phyloP scores from a whole-genome alignment of 2,329 filamentous ascomycete species.

The Akanthomyces dipterigenus region DNA sequence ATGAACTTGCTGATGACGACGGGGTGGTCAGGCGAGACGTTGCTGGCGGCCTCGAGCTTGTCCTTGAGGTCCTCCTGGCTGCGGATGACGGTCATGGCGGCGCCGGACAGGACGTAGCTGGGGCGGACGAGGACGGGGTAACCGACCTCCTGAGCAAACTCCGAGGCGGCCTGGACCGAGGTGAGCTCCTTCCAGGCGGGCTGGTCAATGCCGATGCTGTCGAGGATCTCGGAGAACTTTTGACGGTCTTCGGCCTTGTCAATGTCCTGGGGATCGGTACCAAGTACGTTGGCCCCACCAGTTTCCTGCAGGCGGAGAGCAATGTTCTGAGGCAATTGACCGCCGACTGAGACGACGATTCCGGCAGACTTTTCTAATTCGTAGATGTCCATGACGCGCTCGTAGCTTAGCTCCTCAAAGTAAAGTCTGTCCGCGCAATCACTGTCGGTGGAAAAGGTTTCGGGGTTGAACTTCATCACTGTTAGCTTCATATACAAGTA shows the following conservation, averaged over 20 bases:
- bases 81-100: conserved; percentile 96
- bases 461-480: conserved; percentile 56
- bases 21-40: conserved; percentile 91
- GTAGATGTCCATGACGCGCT: conserved; percentile 98
- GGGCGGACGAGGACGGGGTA: conserved; percentile 95
- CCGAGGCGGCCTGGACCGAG: conserved; percentile 78
- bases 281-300: conserved; percentile 83
- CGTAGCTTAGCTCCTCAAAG: conserved; percentile 94
- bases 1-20: conserved; percentile 99
- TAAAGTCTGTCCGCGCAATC: conserved; percentile 88
- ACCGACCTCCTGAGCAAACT: conserved; percentile 75
- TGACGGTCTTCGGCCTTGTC: conserved; percentile 97
- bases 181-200: conserved; percentile 97
- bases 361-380: conserved; percentile 87
- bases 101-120: conserved; percentile 91
- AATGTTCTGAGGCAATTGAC: conserved; percentile 96
- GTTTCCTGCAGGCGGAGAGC: conserved; percentile 88
- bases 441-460: conserved; percentile 78
- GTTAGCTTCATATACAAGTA: conserved; percentile 3
- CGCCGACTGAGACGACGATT: conserved; percentile 92
- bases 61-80: conserved; percentile 85
- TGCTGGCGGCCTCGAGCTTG: conserved; percentile 84
- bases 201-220: conserved; percentile 94
- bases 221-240: conserved; percentile 96
- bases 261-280: conserved; percentile 88